Evolutionary conservation across 2,329 filamentous ascomycete species (phyloP).

Genomic region (Venturia oleaginea): DNA sequence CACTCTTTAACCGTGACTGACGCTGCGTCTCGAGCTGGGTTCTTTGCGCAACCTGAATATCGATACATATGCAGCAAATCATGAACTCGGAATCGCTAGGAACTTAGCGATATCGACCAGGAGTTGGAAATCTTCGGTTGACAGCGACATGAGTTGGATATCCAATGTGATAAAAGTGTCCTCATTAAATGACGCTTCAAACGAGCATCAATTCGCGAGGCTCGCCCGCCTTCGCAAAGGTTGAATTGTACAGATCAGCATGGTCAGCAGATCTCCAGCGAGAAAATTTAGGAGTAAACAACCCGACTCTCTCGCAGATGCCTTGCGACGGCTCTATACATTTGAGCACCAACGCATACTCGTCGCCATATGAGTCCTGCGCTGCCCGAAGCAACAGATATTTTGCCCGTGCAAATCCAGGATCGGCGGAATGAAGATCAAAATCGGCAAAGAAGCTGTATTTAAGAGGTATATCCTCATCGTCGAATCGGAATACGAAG

Average conservation of each 20-base stretch:
- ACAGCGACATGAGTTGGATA: no score
- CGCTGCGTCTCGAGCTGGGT: no score
- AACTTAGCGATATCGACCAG: no score
- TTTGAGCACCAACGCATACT: slow-evolving; percentile 11
- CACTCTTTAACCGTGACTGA: no score
- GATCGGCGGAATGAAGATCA: slow-evolving; percentile 1
- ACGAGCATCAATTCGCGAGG: neutral
- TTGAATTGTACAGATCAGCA: neutral
- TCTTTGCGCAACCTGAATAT: no score
- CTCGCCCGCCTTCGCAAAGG: neutral
- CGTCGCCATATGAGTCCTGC: neutral
- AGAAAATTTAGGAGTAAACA: slow-evolving; percentile 8
- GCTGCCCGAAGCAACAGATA: neutral
- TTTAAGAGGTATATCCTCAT: neutral
- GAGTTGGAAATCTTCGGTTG: no score
- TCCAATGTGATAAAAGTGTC: no score
- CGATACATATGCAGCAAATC: no score
- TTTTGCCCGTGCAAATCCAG: neutral
- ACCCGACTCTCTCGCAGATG: slow-evolving; percentile 11
- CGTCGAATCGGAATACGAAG: slow-evolving; percentile 8
- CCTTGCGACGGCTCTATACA: neutral
- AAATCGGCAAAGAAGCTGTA: slow-evolving; percentile 11
- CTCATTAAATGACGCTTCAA: no score
- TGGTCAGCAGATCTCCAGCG: neutral
- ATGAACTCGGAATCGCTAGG: no score